Percentiles rank a stretch among this genome's conserved stretches.
Conservation (phyloP, 1,139 yeast genomes). For the Hansenula sp. region DNA sequence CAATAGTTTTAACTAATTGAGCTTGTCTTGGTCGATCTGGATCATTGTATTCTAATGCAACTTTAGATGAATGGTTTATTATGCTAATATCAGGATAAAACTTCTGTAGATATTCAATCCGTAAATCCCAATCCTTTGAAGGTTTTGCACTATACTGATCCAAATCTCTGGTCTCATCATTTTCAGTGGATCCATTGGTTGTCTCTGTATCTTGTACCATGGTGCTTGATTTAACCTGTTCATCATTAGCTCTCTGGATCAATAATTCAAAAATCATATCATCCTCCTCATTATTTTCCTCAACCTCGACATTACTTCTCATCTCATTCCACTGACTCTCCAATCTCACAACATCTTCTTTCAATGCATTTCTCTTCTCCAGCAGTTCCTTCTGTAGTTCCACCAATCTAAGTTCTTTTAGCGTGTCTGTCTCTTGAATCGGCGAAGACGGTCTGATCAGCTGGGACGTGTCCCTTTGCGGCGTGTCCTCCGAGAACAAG, state of each 20-base stretch:
- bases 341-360: neutral
- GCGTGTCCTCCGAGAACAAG: slow-evolving; percentile 3
- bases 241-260: neutral
- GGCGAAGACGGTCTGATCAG: slow-evolving; percentile 3
- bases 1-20: neutral
- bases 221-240: too few relatives aligned
- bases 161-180: neutral
- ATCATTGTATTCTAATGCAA: neutral
- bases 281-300: slow-evolving; percentile 2
- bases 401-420: neutral
- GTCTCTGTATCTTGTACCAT: too few relatives aligned
- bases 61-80: neutral
- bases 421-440: slow-evolving; percentile 1
- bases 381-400: neutral
- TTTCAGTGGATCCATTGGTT: neutral
- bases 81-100: slow-evolving; percentile 2
- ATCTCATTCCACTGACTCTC: slow-evolving; percentile 2
- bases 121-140: slow-evolving; percentile 4
- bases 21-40: neutral
- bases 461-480: neutral
- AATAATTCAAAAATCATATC: neutral
- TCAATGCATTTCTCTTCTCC: neutral
- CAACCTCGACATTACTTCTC: slow-evolving; percentile 1
- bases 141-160: slow-evolving; percentile 3
- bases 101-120: slow-evolving; percentile 2